Percentiles rank a stretch among this genome's conserved stretches.
Conservation (phyloP, 2,329 filamentous ascomycete species). For the Aspergillus felis region DNA sequence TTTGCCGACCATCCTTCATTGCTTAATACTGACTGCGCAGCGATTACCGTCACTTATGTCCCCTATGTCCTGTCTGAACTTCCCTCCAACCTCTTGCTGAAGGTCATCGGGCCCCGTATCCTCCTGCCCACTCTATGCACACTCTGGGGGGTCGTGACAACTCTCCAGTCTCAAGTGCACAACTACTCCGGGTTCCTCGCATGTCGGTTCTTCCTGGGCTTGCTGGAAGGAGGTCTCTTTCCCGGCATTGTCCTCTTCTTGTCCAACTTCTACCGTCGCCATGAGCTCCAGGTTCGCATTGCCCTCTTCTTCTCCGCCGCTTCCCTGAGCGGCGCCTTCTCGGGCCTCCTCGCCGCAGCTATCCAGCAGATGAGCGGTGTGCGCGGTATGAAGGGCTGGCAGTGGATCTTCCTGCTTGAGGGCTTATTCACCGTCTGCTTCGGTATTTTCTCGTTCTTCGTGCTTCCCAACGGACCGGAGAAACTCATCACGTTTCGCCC, state of each 20-base stretch:
- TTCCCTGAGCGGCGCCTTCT: slow-evolving; percentile 41
- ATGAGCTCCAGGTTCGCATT: slow-evolving; percentile 26
- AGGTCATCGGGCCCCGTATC: slow-evolving; percentile 23
- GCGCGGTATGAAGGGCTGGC: slow-evolving; percentile 35
- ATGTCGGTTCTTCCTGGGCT: slow-evolving; percentile 55
- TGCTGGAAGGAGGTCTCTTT: slow-evolving; percentile 62
- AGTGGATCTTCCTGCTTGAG: slow-evolving; percentile 38
- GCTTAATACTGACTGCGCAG: not conserved
- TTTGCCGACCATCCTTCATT: too few relatives aligned
- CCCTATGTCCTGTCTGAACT: slow-evolving; percentile 15
- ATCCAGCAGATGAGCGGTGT: slow-evolving; percentile 42
- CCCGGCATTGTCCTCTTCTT: slow-evolving; percentile 23
- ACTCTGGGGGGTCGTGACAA: slow-evolving; percentile 41
- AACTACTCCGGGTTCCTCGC: slow-evolving; percentile 35
- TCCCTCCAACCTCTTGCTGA: slow-evolving; percentile 14
- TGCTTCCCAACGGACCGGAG: slow-evolving; percentile 64
- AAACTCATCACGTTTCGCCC: slow-evolving; percentile 56
- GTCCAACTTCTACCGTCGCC: slow-evolving; percentile 25
- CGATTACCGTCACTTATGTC: slow-evolving; percentile 13
- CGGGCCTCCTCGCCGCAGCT: slow-evolving; percentile 48
- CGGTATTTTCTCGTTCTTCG: slow-evolving; percentile 46
- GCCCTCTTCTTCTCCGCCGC: slow-evolving; percentile 27
- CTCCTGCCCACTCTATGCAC: slow-evolving; percentile 30
- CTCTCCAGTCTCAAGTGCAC: slow-evolving; percentile 22
- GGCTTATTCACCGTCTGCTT: slow-evolving; percentile 37